Conservation (phyloP, 352 stramenopile species). For the Phytophthora capsici region DNA sequence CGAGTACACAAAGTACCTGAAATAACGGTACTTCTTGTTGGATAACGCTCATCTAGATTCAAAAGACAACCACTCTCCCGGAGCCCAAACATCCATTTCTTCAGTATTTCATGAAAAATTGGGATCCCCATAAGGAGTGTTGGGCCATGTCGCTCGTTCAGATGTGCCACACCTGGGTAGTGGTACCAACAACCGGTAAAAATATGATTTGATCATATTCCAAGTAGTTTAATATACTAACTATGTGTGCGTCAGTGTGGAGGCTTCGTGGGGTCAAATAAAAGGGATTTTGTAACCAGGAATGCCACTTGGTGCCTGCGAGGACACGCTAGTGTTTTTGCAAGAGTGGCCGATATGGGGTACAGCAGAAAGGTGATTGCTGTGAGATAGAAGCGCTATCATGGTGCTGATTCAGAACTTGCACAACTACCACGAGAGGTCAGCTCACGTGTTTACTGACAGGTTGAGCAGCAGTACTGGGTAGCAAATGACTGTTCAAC, state of each 20-base stretch:
- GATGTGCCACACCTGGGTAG: slow-evolving; percentile 5
- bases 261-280: neutral
- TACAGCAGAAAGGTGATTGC: neutral
- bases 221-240: too few relatives aligned
- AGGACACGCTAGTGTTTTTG: slow-evolving; percentile 8
- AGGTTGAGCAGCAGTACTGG: slow-evolving; percentile 2
- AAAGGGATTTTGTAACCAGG: neutral
- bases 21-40: neutral
- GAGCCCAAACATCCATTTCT: slow-evolving; percentile 10
- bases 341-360: slow-evolving; percentile 9
- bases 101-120: slow-evolving; percentile 11
- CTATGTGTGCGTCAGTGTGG: too few relatives aligned
- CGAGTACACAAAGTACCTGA: neutral
- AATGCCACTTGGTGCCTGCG: slow-evolving; percentile 1
- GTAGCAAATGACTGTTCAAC: neutral
- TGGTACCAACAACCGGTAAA: slow-evolving; percentile 10
- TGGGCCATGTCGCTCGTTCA: slow-evolving; percentile 1
- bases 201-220: too few relatives aligned
- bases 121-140: slow-evolving; percentile 11
- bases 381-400: slow-evolving; percentile 4
- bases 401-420: neutral
- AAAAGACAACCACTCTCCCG: neutral
- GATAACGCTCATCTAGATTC: neutral
- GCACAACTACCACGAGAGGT: neutral
- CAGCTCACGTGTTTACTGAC: slow-evolving; percentile 1